Base-by-base conservation (phyloP, 352 stramenopile genomes). In the Pythium biforme region DNA sequence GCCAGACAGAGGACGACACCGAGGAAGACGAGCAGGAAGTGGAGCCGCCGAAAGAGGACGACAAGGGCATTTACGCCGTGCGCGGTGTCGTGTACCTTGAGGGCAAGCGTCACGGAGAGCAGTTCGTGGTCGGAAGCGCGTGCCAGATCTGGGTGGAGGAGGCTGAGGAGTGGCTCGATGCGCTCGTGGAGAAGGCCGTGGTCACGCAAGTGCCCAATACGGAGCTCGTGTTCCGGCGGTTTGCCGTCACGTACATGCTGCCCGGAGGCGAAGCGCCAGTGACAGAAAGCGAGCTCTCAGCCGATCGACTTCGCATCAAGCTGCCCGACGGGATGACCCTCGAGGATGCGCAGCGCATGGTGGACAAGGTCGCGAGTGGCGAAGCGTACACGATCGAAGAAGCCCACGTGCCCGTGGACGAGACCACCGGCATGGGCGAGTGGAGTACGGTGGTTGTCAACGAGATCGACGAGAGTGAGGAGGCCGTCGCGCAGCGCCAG, bases 81-180 rank as follows among this genome's bases (percentile, higher is more conserved):
- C 72, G 77, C 31, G 79, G 82, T 15, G 51, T 71, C n/a, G 86
- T 95, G 26, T 95, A 90, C 51, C 65, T 95, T 27, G 86, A 94
- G 66, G 86, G 83, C 40, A 90, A 88, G 53, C 82, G 80, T 33
- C 84, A 95, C 55, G 81, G 88, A 41, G 49, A 65, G 25, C 85
- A 91, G 51, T 65, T 95, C 4, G 70, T 84, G 47, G 76, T 65
- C 8, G 82, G 82, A n/a, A 89, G 80, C 20, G 76, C 79, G 15
- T 95, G 84, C 46, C 77, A 95, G 68, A 81, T 95, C 39, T 95
- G 86, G 86, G 69, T 90, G 23, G 86, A 95, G 22, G 77, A 87
- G 0, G 50, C 66, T 3, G 86, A 95, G 29, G 73, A 89, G 52
- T 95, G 86, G 86, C 64, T 90, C 20, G 73, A 89, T 41, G 86